Conservation (phyloP, 305 asterid genomes). For the Lippia alba region DNA sequence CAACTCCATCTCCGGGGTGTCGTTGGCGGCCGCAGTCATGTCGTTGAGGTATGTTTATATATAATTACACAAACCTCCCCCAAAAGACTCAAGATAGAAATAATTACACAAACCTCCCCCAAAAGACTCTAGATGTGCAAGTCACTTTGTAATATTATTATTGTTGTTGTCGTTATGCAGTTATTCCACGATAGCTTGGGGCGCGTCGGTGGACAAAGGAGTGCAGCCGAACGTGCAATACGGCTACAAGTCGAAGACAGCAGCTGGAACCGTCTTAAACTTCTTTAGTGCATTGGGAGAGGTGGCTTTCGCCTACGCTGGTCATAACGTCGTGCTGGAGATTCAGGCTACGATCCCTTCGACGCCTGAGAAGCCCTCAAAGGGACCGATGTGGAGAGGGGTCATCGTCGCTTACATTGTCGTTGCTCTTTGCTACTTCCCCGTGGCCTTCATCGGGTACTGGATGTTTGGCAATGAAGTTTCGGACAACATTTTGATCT, state of each 20-base stretch:
- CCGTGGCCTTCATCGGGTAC: not conserved
- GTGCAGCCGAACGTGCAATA: constrained; percentile 42
- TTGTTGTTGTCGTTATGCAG: constrained; percentile 10
- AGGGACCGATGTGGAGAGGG: constrained; percentile 52
- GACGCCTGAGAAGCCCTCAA: constrained; percentile 42
- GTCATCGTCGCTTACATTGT: constrained; percentile 37
- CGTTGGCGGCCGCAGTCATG: constrained; percentile 56
- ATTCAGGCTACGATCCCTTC: constrained; percentile 54
- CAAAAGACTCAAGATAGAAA: no score
- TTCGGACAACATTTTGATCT: constrained; percentile 23
- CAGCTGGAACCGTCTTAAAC: constrained; percentile 35
- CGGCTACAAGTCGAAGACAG: constrained; percentile 12
- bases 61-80: no score
- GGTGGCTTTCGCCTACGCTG: constrained; percentile 45
- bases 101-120: no score
- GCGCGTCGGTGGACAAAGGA: constrained; percentile 37
- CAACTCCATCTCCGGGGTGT: constrained; percentile 50
- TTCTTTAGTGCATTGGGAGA: constrained; percentile 42
- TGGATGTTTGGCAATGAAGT: constrained; percentile 21
- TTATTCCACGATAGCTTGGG: constrained; percentile 48
- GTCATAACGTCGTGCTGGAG: constrained; percentile 50
- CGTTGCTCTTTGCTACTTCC: constrained; percentile 19
- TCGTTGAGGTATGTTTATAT: constrained; percentile 40
- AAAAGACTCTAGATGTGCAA: no score
- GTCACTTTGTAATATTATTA: no score